Evolutionary conservation across 768 basidiomycete genomes (phyloP), one percentile per base, ranked within the genome.

Genomic region (Roridomyces roridus): DNA sequence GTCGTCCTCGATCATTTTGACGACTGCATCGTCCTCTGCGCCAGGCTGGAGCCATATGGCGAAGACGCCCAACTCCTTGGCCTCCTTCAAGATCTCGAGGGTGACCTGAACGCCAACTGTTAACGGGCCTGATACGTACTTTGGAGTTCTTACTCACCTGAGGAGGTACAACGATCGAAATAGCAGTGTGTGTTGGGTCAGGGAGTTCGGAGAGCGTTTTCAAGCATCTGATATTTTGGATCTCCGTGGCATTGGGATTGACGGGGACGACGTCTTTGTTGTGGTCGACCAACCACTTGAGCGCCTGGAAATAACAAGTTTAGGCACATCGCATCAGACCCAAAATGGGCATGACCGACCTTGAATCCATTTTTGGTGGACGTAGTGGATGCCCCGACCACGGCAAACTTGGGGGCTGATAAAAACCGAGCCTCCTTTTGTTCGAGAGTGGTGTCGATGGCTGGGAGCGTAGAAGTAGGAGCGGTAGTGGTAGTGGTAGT

Each of bases 21-120:
- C 67, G 34, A 87, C 84, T 3, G 70, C 68, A 35, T 59, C 46
- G 42, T 84, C 79, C 51, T 82, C 79, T 2, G 85, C 83, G 20
- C 87, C 87, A 6, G 87, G 87, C 64, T 88, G 87, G 34, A 87
- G 77, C 87, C 87, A 89, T 41, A 87, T 72, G 1, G 79, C 77
- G 0, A 79, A 81, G n/a, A 85, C 65, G 15, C 63, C 66, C 28
- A 76, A 75, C 26, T 67, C 70, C 67, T 80, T 79, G 5, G 79
- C 81, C 37, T 80, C 74, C 63, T 83, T 71, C 58, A 86, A 65
- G 44, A 85, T 29, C 25, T 71, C 72, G 35, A 84, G 73, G 4
- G 84, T 85, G 39, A 82, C 66, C 82, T 85, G 58, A 6, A 45
- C 14, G 28, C 46, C 20, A 11, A 45, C 29, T 12, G 7, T 34